phyloP scores from a whole-genome alignment of 2,329 filamentous ascomycete genomes.

The Hypoxylon sp. region DNA sequence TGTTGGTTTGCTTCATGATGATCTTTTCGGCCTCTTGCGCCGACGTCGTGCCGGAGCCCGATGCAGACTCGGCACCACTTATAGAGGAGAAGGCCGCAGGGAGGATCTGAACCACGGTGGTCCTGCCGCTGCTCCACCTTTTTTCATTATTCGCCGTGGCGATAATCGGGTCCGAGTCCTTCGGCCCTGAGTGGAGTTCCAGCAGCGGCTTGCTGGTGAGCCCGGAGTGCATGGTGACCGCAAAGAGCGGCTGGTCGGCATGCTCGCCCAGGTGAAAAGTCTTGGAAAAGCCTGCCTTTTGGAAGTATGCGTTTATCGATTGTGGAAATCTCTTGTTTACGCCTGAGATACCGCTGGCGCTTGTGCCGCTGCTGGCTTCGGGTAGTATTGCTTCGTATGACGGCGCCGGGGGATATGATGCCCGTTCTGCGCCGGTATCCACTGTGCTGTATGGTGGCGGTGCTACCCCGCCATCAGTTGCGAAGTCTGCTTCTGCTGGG shows the following conservation, averaged over 20 bases:
- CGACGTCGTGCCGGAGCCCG: neutral
- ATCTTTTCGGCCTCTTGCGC: neutral
- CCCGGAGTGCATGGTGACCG: slow-evolving; percentile 40
- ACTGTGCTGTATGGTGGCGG: slow-evolving; percentile 33
- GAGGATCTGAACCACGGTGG: slow-evolving; percentile 27
- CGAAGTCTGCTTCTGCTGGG: slow-evolving; percentile 20
- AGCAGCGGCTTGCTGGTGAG: slow-evolving; percentile 41
- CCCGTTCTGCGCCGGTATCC: neutral
- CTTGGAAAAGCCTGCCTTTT: slow-evolving; percentile 24
- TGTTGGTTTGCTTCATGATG: slow-evolving; percentile 20
- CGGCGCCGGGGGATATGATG: slow-evolving; percentile 16
- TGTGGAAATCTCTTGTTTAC: slow-evolving; percentile 39
- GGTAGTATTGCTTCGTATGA: slow-evolving; percentile 26
- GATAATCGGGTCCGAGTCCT: slow-evolving; percentile 37
- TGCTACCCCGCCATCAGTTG: slow-evolving; percentile 1
- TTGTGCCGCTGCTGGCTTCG: neutral
- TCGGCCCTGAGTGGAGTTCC: slow-evolving; percentile 42
- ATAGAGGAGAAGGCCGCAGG: slow-evolving; percentile 5
- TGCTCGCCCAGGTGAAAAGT: slow-evolving; percentile 46
- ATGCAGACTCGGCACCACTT: neutral
- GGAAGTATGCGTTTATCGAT: slow-evolving; percentile 45
- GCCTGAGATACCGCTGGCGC: slow-evolving; percentile 15
- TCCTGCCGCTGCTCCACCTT: slow-evolving; percentile 21
- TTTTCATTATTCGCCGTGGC: slow-evolving; percentile 41
- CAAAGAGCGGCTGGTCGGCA: slow-evolving; percentile 41